Conservation (phyloP, 768 basidiomycete genomes). For the Tubosaeta sp. region DNA sequence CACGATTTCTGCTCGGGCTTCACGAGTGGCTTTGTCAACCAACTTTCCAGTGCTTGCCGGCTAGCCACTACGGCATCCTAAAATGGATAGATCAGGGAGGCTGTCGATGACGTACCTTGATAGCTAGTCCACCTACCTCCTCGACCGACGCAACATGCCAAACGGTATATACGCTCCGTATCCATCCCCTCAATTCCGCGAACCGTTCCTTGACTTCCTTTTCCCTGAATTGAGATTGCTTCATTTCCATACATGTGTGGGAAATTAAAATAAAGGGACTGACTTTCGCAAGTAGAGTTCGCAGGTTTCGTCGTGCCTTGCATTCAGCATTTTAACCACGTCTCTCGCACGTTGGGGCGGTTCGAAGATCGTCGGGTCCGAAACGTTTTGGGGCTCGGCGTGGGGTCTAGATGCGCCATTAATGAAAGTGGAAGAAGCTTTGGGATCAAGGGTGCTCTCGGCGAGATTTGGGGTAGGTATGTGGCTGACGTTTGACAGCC, state of each 20-base stretch:
- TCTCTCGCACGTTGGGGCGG: conserved; percentile 56
- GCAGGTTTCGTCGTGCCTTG: conserved; percentile 50
- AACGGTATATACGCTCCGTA: conserved; percentile 55
- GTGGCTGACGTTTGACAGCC: conserved; percentile 10
- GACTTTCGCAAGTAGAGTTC: conserved; percentile 46
- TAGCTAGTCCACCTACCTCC: conserved; percentile 39
- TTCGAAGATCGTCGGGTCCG: conserved; percentile 24
- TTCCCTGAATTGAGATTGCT: conserved; percentile 35
- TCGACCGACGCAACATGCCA: conserved; percentile 52
- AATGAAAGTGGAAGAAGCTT: conserved; percentile 12
- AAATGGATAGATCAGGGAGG: conserved; percentile 14
- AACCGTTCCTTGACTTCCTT: conserved; percentile 42
- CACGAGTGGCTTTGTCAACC: conserved; percentile 43
- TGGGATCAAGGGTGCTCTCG: conserved; percentile 15
- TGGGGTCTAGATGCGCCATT: conserved; percentile 19
- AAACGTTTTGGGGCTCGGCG: conserved; percentile 5
- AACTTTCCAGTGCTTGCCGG: conserved; percentile 54
- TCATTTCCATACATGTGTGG: conserved; percentile 14
- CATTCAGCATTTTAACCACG: conserved; percentile 53
- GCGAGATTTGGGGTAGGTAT: conserved; percentile 14
- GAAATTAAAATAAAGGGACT: conserved; percentile 22
- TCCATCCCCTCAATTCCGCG: conserved; percentile 44
- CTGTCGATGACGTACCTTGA: conserved; percentile 5
- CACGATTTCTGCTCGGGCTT: conserved; percentile 18
- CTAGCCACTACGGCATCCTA: conserved; percentile 60